Base-by-base conservation (phyloP, 306 rosid genomes). In the Ceratonia siliqua region DNA sequence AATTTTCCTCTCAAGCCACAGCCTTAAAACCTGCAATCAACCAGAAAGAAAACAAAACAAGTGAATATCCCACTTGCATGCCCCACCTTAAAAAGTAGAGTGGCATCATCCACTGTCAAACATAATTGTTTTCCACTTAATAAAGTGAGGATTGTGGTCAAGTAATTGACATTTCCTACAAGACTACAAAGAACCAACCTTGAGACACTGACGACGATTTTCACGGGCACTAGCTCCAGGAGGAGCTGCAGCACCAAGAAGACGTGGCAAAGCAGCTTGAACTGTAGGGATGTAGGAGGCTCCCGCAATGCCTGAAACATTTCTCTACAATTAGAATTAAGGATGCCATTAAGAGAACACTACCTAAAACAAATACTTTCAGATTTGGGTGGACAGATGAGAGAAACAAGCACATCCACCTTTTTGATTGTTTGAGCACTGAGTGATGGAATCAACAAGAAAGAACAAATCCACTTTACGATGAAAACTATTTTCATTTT, bases 161-260 rank as follows among this genome's bases (percentile, higher is more conserved):
- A 70, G 64, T 43, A 81, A 28, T 64, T 55, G 52, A 22, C 59
- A 70, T 28, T 20, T 63, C 78, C 45, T 30, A 61, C 39, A 62
- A 55, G 50, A 56, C 54, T 38, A 56, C 39, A 12, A 61, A 27
- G 36, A 59, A 13, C 73, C 58, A 73, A 95, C 99, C 97, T 95
- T 95, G 70, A 84, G 99, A 87, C 99, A 95, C 58, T 95, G 99
- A 53, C 98, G 98, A 41, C 99, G 99, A 84, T 95, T 95, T 83
- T 95, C 99, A 57, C 97, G 93, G 28, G 98, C 96, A 85, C 80
- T 81, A 65, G 94, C 73, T 72, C 98, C 98, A 45, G 99, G 68
- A 42, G 99, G 99, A 45, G 98, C 99, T 69, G 98, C 98, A 86
- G 96, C 97, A 75, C 98, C 97, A 53, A 95, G 87, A 81, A 95